Base-by-base conservation (phyloP, 2,329 filamentous ascomycete species). In the Sclerotinia spermophila region DNA sequence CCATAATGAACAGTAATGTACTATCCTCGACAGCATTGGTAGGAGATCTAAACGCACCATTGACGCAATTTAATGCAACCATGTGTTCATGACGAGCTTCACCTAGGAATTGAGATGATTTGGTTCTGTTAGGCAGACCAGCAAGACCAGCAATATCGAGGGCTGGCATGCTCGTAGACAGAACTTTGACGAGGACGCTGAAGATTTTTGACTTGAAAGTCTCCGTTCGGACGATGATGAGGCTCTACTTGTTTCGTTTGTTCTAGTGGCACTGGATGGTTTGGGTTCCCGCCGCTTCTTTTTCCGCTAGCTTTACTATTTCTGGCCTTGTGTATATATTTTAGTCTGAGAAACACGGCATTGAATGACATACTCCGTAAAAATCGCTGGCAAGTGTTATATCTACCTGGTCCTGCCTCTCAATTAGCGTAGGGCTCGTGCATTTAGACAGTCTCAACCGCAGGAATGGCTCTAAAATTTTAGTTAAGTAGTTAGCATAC, bases 1-100 rank as follows among this genome's bases (percentile, higher is more conserved):
- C 83, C 51, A 87, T 80, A 33, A 87, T 82, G 1, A 84, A 82
- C 13, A 87, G 81, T 80, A 87, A 83, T 1, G 85, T 86, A 61
- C 81, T 83, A 74, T 87, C 85, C 73, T 85, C 84, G 70, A 82
- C 77, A 6, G 82, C 82, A 69, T 84, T 81, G 21, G 71, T 73
- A 0, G 84, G 81, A 62, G 84, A 79, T 62, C 79, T 77, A 19
- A 87, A 78, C 2, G 85, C 84, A n/a, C 79, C 77, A 67, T 86
- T 86, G 13, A 83, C 84, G 65, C 85, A 76, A 15, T 80, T 80
- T 3, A 87, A 80, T 5, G 85, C 85, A 3, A 81, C 81, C 10
- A 82, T 82, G 74, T 87, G 87, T 73, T 82, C 83, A 73, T 84
- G 82, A 17, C 81, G 81, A 7, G 85, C 84, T 67, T 81, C 81